These are phyloP conservation scores for Annona squamosa DNA, from an alignment of 164 flowering plant species.

Conservation along the genomic window DNA sequence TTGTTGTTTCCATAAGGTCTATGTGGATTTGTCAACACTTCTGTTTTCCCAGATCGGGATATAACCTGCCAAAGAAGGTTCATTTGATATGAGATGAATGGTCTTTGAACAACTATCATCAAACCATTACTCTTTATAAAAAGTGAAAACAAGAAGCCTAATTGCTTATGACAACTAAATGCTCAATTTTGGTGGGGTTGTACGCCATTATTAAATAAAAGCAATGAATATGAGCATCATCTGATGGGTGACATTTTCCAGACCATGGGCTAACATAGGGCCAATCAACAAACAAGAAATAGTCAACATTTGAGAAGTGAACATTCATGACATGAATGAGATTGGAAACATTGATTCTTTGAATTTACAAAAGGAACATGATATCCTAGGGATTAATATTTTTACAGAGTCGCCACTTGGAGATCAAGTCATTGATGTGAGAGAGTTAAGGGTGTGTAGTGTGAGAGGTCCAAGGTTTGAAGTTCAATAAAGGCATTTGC, in stretches of 20 bases:
- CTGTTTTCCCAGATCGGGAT: slow-evolving; percentile 77
- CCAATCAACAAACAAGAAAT: too few relatives aligned
- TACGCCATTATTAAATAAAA: neutral
- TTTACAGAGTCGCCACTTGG: too few relatives aligned
- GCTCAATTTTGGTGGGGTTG: neutral
- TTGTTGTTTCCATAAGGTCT: slow-evolving; percentile 84
- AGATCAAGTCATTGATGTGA: too few relatives aligned
- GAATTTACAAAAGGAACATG: too few relatives aligned
- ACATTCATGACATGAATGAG: neutral
- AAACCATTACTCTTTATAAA: neutral
- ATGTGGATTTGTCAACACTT: slow-evolving; percentile 71
- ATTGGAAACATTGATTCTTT: too few relatives aligned
- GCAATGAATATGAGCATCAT: neutral
- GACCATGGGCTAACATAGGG: neutral
- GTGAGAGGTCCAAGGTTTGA: too few relatives aligned
- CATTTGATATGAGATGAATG: neutral
- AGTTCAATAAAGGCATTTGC: too few relatives aligned
- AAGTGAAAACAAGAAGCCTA: neutral
- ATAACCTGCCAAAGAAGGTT: slow-evolving; percentile 43
- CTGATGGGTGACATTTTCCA: neutral
- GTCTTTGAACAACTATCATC: neutral
- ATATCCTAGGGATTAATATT: too few relatives aligned
- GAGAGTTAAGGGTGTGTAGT: too few relatives aligned
- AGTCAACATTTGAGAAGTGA: neutral
- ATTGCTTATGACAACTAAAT: neutral